A percentile compares a stretch with the other conserved stretches of the same genome.
phyloP scores from a whole-genome alignment of 2,329 filamentous ascomycete genomes.

The Coniochaeta sp. region DNA sequence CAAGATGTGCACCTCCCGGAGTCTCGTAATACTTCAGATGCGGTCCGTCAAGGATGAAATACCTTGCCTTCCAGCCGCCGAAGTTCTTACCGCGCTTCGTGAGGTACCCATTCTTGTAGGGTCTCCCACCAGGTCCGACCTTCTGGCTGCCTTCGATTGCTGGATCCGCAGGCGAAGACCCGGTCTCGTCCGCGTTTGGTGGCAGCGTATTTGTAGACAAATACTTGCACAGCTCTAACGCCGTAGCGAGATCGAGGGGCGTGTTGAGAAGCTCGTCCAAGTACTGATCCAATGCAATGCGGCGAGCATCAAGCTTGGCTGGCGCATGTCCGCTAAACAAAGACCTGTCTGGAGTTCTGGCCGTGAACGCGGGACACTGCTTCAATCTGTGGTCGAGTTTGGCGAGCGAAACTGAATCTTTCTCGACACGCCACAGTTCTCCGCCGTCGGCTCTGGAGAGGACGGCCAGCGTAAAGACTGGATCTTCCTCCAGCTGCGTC shows the following conservation, averaged over 20 bases:
- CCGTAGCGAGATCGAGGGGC: conserved; percentile 68
- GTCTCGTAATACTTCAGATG: conserved; percentile 83
- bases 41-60: conserved; percentile 55
- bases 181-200: conserved; percentile 52
- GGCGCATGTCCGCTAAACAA: conserved; percentile 91
- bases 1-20: conserved; percentile 81
- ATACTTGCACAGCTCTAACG: conserved; percentile 79
- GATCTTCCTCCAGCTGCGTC: conserved; percentile 79
- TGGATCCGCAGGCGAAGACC: conserved; percentile 25
- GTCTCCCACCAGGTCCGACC: conserved; percentile 55
- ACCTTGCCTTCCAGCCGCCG: conserved; percentile 89
- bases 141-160: conserved; percentile 29
- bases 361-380: conserved; percentile 62
- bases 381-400: conserved; percentile 77
- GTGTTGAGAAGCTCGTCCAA: conserved; percentile 81
- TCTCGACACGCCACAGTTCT: conserved; percentile 92
- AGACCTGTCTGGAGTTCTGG: conserved; percentile 72
- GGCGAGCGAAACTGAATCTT: conserved; percentile 75
- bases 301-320: conserved; percentile 83
- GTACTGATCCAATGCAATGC: conserved; percentile 74
- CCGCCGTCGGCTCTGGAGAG: conserved; percentile 67
- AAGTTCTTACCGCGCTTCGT: conserved; percentile 98
- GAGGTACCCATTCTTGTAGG: conserved; percentile 79
- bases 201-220: conserved; percentile 63
- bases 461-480: conserved; percentile 86